Percentiles rank a stretch among this genome's conserved stretches.
phyloP scores from a whole-genome alignment of 2,329 filamentous ascomycete genomes.

The Ilyonectria robusta region DNA sequence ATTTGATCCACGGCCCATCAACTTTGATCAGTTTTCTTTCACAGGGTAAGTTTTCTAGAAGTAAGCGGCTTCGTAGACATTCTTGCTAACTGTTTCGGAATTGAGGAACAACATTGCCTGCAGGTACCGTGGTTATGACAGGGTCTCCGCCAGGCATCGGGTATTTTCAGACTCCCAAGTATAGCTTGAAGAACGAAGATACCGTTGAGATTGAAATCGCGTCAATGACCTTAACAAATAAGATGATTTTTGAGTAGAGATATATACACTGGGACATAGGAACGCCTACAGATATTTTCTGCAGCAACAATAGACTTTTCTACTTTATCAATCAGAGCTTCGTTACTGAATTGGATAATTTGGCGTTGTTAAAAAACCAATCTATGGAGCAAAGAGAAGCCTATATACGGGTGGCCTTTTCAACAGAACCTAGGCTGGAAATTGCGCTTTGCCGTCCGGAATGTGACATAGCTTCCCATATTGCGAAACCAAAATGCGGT shows the following conservation, averaged over 20 bases:
- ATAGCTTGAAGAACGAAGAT: slow-evolving; percentile 53
- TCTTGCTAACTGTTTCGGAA: background rate
- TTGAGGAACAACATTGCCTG: slow-evolving; percentile 56
- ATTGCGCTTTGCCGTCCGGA: too few species aligned
- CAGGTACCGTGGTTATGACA: slow-evolving; percentile 64
- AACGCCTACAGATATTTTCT: too few species aligned
- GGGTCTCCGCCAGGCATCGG: slow-evolving; percentile 61
- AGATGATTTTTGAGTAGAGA: background rate
- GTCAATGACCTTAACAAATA: background rate
- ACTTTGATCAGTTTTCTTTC: background rate
- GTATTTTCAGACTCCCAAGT: slow-evolving; percentile 48
- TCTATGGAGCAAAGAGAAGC: too few species aligned
- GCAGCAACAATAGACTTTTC: too few species aligned
- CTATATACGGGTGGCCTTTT: too few species aligned
- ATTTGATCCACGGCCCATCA: background rate
- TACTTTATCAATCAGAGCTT: too few species aligned
- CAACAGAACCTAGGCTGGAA: too few species aligned
- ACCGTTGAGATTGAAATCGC: slow-evolving; percentile 49
- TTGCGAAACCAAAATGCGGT: too few species aligned
- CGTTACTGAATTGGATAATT: too few species aligned
- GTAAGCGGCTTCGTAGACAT: background rate
- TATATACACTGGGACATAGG: too few species aligned
- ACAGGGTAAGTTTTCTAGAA: background rate
- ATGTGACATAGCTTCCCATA: too few species aligned
- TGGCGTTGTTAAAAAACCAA: too few species aligned